Evolutionary conservation across 352 stramenopile genomes (phyloP).

Genomic region (Globisporangium rhizosaccharum): DNA sequence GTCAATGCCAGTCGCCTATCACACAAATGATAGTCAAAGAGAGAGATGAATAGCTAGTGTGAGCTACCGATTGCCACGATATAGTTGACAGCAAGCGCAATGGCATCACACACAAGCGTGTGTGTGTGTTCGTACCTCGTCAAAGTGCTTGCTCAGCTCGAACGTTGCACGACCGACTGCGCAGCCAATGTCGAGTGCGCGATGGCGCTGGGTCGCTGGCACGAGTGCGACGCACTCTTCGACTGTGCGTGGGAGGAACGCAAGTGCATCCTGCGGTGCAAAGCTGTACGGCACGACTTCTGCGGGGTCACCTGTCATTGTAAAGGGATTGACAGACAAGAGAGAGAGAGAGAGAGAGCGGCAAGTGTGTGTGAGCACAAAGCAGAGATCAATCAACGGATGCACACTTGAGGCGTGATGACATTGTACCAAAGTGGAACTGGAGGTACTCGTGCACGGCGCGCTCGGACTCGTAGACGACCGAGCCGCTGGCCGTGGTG

Average conservation of each 20-base stretch:
- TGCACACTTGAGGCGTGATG: too few relatives aligned
- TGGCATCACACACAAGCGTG: neutral
- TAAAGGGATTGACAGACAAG: neutral
- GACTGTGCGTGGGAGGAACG: constrained; percentile 84
- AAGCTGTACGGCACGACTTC: constrained; percentile 67
- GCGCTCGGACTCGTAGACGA: constrained; percentile 84
- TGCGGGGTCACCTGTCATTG: constrained; percentile 40
- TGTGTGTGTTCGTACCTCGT: constrained; percentile 51
- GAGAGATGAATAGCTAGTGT: neutral
- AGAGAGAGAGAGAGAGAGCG: too few relatives aligned
- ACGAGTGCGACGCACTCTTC: constrained; percentile 63
- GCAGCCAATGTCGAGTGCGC: constrained; percentile 93
- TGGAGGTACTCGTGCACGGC: constrained; percentile 89
- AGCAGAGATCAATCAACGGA: neutral
- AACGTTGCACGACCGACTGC: constrained; percentile 92
- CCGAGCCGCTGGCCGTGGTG: constrained; percentile 83
- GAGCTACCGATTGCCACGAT: neutral
- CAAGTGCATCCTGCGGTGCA: constrained; percentile 71
- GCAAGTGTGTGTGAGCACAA: neutral
- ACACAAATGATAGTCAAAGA: too few relatives aligned
- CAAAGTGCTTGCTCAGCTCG: constrained; percentile 90
- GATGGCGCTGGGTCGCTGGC: constrained; percentile 41
- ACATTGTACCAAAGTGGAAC: constrained; percentile 81
- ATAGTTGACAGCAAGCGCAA: neutral
- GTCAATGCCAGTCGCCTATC: constrained; percentile 88